Evolutionary conservation across 2,329 filamentous ascomycete species (phyloP), one percentile per base, ranked within the genome.

Genomic region (Grosmannia clavigera): DNA sequence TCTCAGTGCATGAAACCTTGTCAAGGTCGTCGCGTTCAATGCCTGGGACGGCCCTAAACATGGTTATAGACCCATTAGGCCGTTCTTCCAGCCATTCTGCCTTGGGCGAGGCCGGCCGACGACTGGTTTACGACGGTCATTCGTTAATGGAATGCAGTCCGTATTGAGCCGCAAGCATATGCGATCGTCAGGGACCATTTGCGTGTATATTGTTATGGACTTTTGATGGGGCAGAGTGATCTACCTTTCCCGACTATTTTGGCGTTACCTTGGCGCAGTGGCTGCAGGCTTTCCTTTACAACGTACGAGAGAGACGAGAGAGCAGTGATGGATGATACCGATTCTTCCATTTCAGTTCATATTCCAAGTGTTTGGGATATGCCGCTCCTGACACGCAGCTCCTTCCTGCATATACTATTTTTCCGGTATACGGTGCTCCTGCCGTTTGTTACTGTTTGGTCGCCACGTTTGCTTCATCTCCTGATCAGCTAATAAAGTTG

Each of bases 221-320:
- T 35, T 35, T 19, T 9, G n/a, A 22, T 5, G 19, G 5, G 43
- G 43, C 14, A 22, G 22, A 22, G 22, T 22, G 22, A 22, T 16
- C 14, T 5, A 61, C 57, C 61, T 46, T 40, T 62, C 61, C n/a
- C 48, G n/a, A 10, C 54, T 57, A 9, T 38, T 29, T 2, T 40
- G 57, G 9, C 57, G 57, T 4, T 58, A 31, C 57, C 29, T 55
- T 59, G 29, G 57, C 61, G 33, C 61, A 62, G 14, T 61, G 57
- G n/a, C 14, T 55, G 52, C 61, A 62, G 5, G 59, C 61, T 2
- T 54, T 43, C 27, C 61, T 59, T 31, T 62, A 62, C 48, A 12
- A 22, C 25, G 48, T 51, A 7, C 48, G 48, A 22, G 43, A 48
- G 5, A 5, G 43, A 48, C 22, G 22, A 22, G 22, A 22, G 22